Evolutionary conservation across 2,329 filamentous ascomycete species (phyloP).

Genomic region (Didymella pomorum): DNA sequence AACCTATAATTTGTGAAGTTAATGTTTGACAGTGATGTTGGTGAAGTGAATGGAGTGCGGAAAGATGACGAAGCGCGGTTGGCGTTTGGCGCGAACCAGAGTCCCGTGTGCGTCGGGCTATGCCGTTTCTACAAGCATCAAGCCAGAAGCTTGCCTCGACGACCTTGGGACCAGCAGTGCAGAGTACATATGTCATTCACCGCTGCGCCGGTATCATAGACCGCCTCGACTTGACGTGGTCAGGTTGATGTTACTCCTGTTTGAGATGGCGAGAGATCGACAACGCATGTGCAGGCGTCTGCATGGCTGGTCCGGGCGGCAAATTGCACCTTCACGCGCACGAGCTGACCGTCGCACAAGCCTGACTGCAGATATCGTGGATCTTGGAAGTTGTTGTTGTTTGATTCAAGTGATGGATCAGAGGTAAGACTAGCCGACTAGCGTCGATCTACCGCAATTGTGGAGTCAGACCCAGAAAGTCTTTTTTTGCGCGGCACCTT

Average conservation of each 20-base stretch:
- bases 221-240: not conserved
- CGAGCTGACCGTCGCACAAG: conserved; percentile 13
- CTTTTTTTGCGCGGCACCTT: conserved; percentile 12
- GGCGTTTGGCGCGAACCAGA: conserved; percentile 8
- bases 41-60: conserved; percentile 2
- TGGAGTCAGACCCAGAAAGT: conserved; percentile 19
- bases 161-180: not conserved
- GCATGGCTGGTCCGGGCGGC: not conserved
- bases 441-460: conserved; percentile 18
- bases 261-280: conserved; percentile 18
- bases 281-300: conserved; percentile 9
- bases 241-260: conserved; percentile 9
- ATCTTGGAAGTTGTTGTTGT: conserved; percentile 4
- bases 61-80: conserved; percentile 5
- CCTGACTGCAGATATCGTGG: conserved; percentile 1
- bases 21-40: conserved; percentile 6
- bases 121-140: conserved; percentile 19
- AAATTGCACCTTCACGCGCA: not conserved
- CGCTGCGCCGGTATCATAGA: conserved; percentile 1
- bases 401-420: conserved; percentile 1
- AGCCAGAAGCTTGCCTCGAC: conserved; percentile 12
- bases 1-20: conserved; percentile 5
- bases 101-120: conserved; percentile 19
- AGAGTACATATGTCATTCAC: not conserved
- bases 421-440: conserved; percentile 4